A percentile compares a stretch with the other conserved stretches of the same genome.
Conservation (phyloP, 2,329 filamentous ascomycete species). For the Cladobotryum mycophilum region DNA sequence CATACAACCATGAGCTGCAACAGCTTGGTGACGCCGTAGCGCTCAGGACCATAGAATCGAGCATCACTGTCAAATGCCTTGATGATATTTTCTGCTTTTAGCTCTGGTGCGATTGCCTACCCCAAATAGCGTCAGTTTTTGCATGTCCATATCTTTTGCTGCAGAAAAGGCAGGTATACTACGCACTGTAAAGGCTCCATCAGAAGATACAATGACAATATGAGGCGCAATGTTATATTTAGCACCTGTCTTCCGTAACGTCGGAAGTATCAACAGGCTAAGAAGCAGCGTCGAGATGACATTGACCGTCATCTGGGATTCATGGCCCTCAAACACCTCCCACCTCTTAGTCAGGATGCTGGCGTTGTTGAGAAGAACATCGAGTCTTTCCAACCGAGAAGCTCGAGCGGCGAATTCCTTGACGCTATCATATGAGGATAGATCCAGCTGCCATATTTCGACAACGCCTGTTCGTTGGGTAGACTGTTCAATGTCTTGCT, state of each 20-base stretch:
- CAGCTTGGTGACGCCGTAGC: conserved; percentile 27
- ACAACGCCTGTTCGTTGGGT: conserved; percentile 11
- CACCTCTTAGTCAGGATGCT: background rate
- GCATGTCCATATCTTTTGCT: background rate
- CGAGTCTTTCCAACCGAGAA: conserved; percentile 3
- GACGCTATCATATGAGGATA: conserved; percentile 10
- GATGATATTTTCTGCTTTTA: conserved; percentile 26
- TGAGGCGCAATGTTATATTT: background rate
- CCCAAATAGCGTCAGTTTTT: too few relatives aligned
- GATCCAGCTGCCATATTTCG: conserved; percentile 14
- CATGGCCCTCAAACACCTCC: background rate
- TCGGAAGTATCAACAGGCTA: conserved; percentile 3
- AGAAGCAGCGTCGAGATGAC: conserved; percentile 11
- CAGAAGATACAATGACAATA: conserved; percentile 24
- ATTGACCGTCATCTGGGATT: conserved; percentile 10
- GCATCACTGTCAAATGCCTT: conserved; percentile 24
- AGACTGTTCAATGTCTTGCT: conserved; percentile 22
- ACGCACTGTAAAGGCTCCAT: conserved; percentile 18
- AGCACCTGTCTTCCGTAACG: background rate
- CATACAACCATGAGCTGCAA: conserved; percentile 19
- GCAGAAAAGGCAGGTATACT: background rate
- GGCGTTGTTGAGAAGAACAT: conserved; percentile 10
- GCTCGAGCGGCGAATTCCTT: conserved; percentile 8
- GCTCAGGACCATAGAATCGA: conserved; percentile 8
- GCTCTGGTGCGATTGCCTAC: conserved; percentile 29